Evolutionary conservation across 345 rosid species (phyloP), one percentile per base, ranked within the genome.

Genomic region (Nephelium lappaceum): DNA sequence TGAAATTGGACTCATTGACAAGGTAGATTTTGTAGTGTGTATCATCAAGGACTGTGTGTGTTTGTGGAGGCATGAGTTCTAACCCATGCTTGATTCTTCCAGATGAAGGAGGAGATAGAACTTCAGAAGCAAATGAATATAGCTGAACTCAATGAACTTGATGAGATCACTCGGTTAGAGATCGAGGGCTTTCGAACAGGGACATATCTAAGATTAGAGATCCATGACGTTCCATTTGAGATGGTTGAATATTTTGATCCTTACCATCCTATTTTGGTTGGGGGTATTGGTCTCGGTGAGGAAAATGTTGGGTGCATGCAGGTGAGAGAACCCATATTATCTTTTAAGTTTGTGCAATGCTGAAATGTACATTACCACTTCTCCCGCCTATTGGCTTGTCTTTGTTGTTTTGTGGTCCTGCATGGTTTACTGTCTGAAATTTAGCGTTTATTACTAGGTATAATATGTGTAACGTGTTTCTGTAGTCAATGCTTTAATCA

Each of bases 181-280:
- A 85, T 96, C 45, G 99, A 94, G 86, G 99, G 99, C 72, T 93
- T 90, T 80, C 88, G 78, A 64, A 89, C 95, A 14, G 99, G 98
- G 76, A 86, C 90, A 60, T 96, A 96, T 81, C 55, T 96, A 53
- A 87, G 99, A 70, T 86, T 96, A 88, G 99, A 91, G 87, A 83
- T 96, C 83, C 97, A 89, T 82, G 91, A 81, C 80, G 97, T 96
- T 85, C 95, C 99, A 67, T 96, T 75, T 75, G 98, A 96, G 89
- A 94, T 96, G 99, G 93, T 91, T 58, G 91, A 91, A 78, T 86
- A 90, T 87, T 94, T 93, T 89, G 97, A 94, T 83, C 98, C 99
- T 11, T 86, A 88, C 79, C 92, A 93, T 84, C 98, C 99, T 68
- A 65, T 93, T 82, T 75, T 96, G 78, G 92, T 94, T 69, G 97